Base-by-base conservation (phyloP, 2,329 filamentous ascomycete genomes). In the Stagonosporopsis rhizophila region DNA sequence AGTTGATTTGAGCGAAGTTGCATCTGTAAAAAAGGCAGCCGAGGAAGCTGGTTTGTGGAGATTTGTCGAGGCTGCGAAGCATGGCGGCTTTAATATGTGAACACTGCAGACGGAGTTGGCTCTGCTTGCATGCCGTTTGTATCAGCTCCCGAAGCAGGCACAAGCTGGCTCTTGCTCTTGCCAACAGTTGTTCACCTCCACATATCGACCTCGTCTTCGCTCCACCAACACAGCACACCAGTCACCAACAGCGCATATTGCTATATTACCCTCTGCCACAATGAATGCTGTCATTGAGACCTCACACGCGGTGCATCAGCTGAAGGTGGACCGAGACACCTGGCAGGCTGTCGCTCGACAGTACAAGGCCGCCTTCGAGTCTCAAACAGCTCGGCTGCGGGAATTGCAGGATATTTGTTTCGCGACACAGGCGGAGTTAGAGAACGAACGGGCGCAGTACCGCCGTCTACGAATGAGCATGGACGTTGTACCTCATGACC, bases 31-130 rank as follows among this genome's bases (percentile, higher is more conserved):
- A 52, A 81, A 82, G 62, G 89, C 89, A 2, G 91, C 91, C 0
- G 82, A 87, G 64, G 80, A 85, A 34, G 89, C 87, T 40, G 90
- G 91, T 0, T 76, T 95, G 17, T 95, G 90, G 91, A 81, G 91
- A 19, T 91, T 95, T 71, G 87, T 89, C 56, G 90, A 95, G 58
- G 78, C 80, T 44, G 80, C 83, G 46, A 80, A 82, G 59, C 81
- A 87, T 64, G 81, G 81, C 39, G 82, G 82, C 14, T 87, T 86
- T 71, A 85, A 80, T 41, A 77, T 80, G 12, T 75, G 61, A 73
- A 12, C 22, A 15, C 20, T 20, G 23, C 37, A 20, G 14, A 7
- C n/a, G 17, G 28, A 11, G 15, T 15, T 9, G 9, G 7, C 14
- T 25, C 25, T 30, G 20, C 38, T 17, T 30, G 27, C 6, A 1